Evolutionary conservation across 306 rosid species (phyloP), one percentile per base, ranked within the genome.

Genomic region (Psophocarpus tetragonolobus): DNA sequence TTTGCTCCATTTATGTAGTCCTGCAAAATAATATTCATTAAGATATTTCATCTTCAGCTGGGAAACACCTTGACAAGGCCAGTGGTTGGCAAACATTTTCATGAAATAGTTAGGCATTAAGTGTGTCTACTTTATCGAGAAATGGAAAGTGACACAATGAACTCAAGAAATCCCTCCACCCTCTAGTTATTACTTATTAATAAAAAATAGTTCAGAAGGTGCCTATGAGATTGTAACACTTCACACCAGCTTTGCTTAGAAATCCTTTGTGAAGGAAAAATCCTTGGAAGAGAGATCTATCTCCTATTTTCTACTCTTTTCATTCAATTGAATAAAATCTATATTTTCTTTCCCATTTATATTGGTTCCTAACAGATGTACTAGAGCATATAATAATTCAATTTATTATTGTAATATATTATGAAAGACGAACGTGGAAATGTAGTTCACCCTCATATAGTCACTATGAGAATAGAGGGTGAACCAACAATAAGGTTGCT

Each of bases 11-110:
- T 82, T 67, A 80, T 32, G 17, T 32, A 38, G 39, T 67, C 86
- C 93, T 93, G 89, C 85, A 83, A 78, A 73, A 71, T 61, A 77
- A 47, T 36, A 69, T 26, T 17, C 14, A 24, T 73, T 69, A 36
- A 84, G 85, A 73, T 51, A 76, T 21, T 80, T 35, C 21, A 54
- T 80, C 32, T 64, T 78, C 64, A 68, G 5, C 20, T 35, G 51
- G 15, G 11, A 56, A 20, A 48, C 50, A 17, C 63, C 20, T 39
- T 47, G 17, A 61, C 24, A 66, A 64, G 35, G 26, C 45, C 68
- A 71, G 21, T 41, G 23, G 53, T 13, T 38, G 51, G 20, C 54
- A 30, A 50, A 30, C 18, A 61, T 51, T 58, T 35, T 66, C 39
- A 39, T 23, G 63, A 23, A 66, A 51, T 38, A 36, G 6, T 17